A percentile compares a stretch with the other conserved stretches of the same genome.
Evolutionary conservation across 768 basidiomycete genomes (phyloP).

Genomic region (Cystofilobasidium bisporidii): DNA sequence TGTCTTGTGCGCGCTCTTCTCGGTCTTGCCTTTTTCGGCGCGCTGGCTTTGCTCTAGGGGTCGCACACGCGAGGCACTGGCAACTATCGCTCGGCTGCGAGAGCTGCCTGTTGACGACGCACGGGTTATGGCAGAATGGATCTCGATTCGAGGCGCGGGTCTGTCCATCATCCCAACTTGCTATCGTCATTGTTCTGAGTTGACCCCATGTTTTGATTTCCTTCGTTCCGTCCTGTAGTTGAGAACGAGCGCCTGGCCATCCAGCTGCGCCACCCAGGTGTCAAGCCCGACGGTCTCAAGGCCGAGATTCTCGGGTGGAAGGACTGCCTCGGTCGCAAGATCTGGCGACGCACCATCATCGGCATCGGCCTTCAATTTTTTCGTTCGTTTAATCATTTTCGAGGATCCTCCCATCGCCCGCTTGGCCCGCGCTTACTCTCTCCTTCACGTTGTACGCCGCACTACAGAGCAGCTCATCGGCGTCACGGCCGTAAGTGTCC

Average conservation of each 20-base stretch:
- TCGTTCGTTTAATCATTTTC: no score
- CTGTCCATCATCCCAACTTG: no score
- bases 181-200: neutral
- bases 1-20: neutral
- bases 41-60: constrained; percentile 31
- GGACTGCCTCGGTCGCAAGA: constrained; percentile 2
- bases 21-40: neutral
- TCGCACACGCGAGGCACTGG: constrained; percentile 27
- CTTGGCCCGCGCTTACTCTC: no score
- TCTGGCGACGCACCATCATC: constrained; percentile 19
- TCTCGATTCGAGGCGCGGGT: constrained; percentile 25
- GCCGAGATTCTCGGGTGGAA: constrained; percentile 20
- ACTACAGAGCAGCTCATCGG: neutral
- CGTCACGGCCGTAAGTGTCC: no score
- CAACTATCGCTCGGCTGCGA: constrained; percentile 29
- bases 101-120: constrained; percentile 7
- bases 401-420: no score
- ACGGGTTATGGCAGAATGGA: constrained; percentile 30
- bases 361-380: constrained; percentile 27
- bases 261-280: no score
- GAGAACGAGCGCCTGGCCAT: constrained; percentile 10
- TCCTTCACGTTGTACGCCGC: no score
- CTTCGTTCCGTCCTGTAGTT: neutral
- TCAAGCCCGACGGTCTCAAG: no score
- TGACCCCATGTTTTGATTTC: neutral